These are phyloP conservation scores for Gastrolobium bilobum DNA, from an alignment of 306 rosid species.

Conservation along the genomic window DNA sequence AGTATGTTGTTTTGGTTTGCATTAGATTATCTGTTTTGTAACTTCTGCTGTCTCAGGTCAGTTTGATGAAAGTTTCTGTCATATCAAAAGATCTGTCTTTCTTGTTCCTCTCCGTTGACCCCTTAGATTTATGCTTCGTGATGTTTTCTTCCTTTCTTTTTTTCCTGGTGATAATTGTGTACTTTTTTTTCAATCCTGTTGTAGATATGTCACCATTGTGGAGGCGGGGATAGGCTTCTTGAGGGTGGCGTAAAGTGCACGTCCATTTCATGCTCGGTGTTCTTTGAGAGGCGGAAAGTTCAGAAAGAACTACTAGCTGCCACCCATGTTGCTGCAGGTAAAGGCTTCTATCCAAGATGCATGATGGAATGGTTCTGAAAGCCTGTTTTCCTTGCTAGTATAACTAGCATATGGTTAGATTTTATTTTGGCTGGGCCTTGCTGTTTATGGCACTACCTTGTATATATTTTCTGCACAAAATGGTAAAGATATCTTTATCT, in stretches of 20 bases:
- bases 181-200: constrained; percentile 5
- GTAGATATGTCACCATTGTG: constrained; percentile 93
- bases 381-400: background rate
- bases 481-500: background rate
- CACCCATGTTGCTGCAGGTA: constrained; percentile 71
- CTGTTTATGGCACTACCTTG: background rate
- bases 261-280: constrained; percentile 85
- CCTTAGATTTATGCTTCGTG: constrained; percentile 23
- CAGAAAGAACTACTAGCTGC: constrained; percentile 86
- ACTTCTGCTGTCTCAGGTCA: constrained; percentile 16
- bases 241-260: constrained; percentile 84
- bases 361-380: constrained; percentile 81
- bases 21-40: constrained; percentile 22
- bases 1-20: constrained; percentile 10
- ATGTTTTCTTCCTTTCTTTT: background rate
- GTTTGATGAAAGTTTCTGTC: constrained; percentile 30
- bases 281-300: constrained; percentile 82
- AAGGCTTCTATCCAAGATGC: constrained; percentile 79
- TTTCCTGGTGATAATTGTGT: constrained; percentile 5
- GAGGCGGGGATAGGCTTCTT: constrained; percentile 77
- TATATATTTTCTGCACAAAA: background rate
- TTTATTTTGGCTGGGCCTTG: background rate
- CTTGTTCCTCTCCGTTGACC: background rate
- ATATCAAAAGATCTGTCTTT: constrained; percentile 15
- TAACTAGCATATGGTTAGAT: background rate